Evolutionary conservation across 768 basidiomycete species (phyloP), one percentile per base, ranked within the genome.

Genomic region (Trametopsis cervina): DNA sequence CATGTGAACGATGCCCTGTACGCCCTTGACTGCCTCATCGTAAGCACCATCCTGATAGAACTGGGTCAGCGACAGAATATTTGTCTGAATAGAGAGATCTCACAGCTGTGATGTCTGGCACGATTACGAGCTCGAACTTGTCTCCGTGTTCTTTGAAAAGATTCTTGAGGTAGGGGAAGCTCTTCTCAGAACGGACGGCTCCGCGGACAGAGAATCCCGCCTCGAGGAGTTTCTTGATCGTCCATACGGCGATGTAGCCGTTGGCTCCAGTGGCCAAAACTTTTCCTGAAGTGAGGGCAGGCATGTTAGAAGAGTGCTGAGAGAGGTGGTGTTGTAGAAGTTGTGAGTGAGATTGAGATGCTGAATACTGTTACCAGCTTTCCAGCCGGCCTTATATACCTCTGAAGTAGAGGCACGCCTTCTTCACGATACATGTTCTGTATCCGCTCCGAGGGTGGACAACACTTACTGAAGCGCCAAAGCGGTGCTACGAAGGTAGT

Each of bases 11-110:
- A 91, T 76, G 0, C 74, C 88, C 49, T 86, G 80, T 5, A 89
- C 78, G 0, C 75, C 86, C 60, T 80, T 76, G 49, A 89, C 83
- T 0, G 80, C 86, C 42, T 87, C 79, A 59, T 90, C 86, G 52
- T 89, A 93, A 1, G 82, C 84, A 5, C 77, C 77, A 1, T 72
- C 73, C 80, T 81, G 24, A 18, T 2, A 43, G 7, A 46, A 24
- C 20, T 15, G 24, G 33, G 17, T 24, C 27, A 26, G 5, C 22
- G 15, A 47, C 17, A 11, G 13, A 40, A 21, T 3, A 41, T 26
- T 20, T 22, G 23, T 25, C 44, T 5, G 2, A 27, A 43, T 18
- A 20, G 13, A 23, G 9, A 45, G 29, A 33, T 15, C 15, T 7
- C 68, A 42, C 39, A 77, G 77, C 65, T 71, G 69, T 69, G 52